A percentile compares a stretch with the other conserved stretches of the same genome.
Evolutionary conservation across 331 rosid species (phyloP).

Genomic region (Pyracantha coccinea): DNA sequence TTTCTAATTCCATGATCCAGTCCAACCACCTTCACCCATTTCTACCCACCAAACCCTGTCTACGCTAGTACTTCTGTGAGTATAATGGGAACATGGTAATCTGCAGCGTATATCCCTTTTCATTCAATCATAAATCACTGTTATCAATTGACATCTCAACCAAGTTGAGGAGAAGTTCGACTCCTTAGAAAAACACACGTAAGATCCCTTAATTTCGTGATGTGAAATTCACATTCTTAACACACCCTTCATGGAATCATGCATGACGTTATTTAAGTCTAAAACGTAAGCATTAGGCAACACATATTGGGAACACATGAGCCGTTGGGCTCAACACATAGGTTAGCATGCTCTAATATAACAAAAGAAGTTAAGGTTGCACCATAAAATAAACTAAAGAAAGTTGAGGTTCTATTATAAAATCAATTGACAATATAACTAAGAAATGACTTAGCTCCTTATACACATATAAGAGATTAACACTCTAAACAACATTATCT

Average conservation of each 20-base stretch:
- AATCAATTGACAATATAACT: too few species aligned
- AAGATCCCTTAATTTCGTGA: not conserved
- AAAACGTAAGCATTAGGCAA: too few species aligned
- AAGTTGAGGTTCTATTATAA: not conserved
- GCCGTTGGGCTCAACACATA: too few species aligned
- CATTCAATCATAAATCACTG: not conserved
- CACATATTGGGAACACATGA: not conserved
- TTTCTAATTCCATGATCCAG: slow-evolving; percentile 28
- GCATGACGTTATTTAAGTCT: too few species aligned
- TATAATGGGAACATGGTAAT: slow-evolving; percentile 31
- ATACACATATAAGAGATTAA: not conserved
- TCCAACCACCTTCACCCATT: slow-evolving; percentile 98
- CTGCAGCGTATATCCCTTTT: slow-evolving; percentile 3
- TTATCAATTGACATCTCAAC: not conserved
- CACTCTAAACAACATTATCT: not conserved
- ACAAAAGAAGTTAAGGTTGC: not conserved
- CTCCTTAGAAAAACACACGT: not conserved
- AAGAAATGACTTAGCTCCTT: not conserved
- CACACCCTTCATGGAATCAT: not conserved
- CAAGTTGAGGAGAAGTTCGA: not conserved
- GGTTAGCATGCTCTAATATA: too few species aligned
- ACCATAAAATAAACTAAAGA: too few species aligned
- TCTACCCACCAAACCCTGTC: slow-evolving; percentile 59
- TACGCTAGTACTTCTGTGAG: not conserved
- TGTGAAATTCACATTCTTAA: not conserved